Conservation (phyloP, 2,329 filamentous ascomycete genomes). For the Domatiomyces catenatus region DNA sequence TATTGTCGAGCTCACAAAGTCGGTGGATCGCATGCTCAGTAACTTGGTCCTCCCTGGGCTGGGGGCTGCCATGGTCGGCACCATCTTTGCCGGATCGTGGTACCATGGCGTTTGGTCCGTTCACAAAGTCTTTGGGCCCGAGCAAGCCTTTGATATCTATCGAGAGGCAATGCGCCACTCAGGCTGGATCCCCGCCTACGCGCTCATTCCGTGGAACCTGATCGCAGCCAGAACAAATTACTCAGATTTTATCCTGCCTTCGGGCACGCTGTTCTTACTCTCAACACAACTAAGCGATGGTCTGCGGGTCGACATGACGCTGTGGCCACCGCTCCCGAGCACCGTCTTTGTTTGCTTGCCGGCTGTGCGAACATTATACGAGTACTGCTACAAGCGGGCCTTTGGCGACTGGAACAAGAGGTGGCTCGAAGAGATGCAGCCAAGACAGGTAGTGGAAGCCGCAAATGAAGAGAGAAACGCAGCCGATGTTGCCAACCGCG, state of each 20-base stretch:
- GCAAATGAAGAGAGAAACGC: constrained; percentile 17
- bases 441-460: constrained; percentile 25
- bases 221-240: constrained; percentile 51
- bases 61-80: constrained; percentile 32
- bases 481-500: constrained; percentile 21
- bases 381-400: constrained; percentile 43
- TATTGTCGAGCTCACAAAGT: constrained; percentile 51
- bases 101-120: constrained; percentile 48
- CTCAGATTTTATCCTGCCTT: constrained; percentile 47
- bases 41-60: constrained; percentile 50
- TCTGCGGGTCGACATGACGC: constrained; percentile 32
- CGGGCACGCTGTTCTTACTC: constrained; percentile 44
- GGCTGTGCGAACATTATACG: constrained; percentile 50
- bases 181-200: constrained; percentile 40
- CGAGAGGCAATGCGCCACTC: constrained; percentile 22
- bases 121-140: constrained; percentile 48
- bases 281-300: constrained; percentile 28
- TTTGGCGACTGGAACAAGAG: constrained; percentile 43
- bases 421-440: constrained; percentile 49
- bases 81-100: constrained; percentile 36
- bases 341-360: constrained; percentile 52
- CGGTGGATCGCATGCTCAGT: constrained; percentile 41
- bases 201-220: constrained; percentile 52
- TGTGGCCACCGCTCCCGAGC: constrained; percentile 52
- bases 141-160: constrained; percentile 44